These are phyloP conservation scores for Globisporangium paroecandrum DNA, from an alignment of 352 stramenopile genomes.

Conservation along the genomic window DNA sequence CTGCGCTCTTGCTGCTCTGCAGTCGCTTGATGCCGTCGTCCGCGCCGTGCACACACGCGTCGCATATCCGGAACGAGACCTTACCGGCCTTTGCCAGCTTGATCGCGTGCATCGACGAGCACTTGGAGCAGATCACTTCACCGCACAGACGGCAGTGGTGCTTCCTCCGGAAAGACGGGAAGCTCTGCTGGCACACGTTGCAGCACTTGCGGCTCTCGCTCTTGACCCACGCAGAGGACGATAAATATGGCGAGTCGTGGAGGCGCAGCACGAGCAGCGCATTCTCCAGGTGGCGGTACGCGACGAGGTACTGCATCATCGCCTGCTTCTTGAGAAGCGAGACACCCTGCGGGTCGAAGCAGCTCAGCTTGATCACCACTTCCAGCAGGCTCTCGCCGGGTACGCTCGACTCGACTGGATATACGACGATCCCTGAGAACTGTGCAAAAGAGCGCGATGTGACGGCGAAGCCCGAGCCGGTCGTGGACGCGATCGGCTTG, in stretches of 20 bases:
- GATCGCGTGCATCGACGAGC: constrained; percentile 59
- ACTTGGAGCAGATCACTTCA: constrained; percentile 71
- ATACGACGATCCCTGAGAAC: constrained; percentile 61
- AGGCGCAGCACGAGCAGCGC: constrained; percentile 59
- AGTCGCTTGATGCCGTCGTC: constrained; percentile 21
- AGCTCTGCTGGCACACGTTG: constrained; percentile 51
- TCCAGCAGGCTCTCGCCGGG: constrained; percentile 44
- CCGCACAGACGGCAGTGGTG: constrained; percentile 77
- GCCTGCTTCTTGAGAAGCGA: constrained; percentile 34
- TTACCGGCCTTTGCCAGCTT: constrained; percentile 52
- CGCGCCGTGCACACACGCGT: constrained; percentile 38
- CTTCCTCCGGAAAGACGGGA: constrained; percentile 51
- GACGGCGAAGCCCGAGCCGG: constrained; percentile 27
- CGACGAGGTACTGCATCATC: constrained; percentile 49
- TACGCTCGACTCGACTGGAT: constrained; percentile 41
- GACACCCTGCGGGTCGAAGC: constrained; percentile 48
- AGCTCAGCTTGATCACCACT: constrained; percentile 65
- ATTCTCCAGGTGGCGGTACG: constrained; percentile 45
- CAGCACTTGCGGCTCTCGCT: constrained; percentile 50
- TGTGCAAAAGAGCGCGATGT: constrained; percentile 46
- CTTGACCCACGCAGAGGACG: constrained; percentile 53
- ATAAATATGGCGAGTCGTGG: constrained; percentile 53
- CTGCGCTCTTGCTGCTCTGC: constrained; percentile 16
- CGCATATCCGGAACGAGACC: constrained; percentile 57
- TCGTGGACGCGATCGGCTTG: constrained; percentile 41